A percentile compares a stretch with the other conserved stretches of the same genome.
These are phyloP conservation scores for Silene conica DNA, from an alignment of 148 eudicot genomes.

Conservation along the genomic window DNA sequence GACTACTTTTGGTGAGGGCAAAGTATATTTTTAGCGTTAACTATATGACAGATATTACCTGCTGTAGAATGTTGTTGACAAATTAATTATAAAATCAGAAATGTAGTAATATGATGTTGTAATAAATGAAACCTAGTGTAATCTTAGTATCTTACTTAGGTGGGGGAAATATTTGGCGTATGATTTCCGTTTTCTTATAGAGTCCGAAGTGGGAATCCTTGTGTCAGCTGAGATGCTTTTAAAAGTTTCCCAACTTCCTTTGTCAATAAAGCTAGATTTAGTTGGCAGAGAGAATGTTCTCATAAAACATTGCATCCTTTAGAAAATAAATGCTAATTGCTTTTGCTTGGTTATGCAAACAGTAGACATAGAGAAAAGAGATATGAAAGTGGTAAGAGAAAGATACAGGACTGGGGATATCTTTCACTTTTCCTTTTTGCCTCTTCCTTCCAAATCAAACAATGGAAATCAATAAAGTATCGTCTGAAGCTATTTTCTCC, in stretches of 20 bases:
- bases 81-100: not conserved
- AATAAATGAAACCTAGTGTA: constrained; percentile 9
- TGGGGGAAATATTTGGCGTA: not conserved
- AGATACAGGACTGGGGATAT: not conserved
- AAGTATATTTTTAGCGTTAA: not conserved
- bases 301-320: not conserved
- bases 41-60: not conserved
- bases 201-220: not conserved
- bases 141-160: not conserved
- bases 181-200: not conserved
- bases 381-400: not conserved
- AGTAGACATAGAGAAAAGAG: not conserved
- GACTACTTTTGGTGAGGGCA: not conserved
- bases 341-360: not conserved
- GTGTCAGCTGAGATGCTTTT: not conserved
- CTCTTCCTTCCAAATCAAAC: not conserved
- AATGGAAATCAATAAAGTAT: not conserved
- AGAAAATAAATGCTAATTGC: not conserved
- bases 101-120: not conserved
- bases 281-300: not conserved
- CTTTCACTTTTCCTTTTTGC: not conserved
- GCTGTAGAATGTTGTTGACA: not conserved
- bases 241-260: not conserved
- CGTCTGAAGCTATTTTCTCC: not conserved
- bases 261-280: not conserved